Percentiles rank a stretch among this genome's conserved stretches.
These are phyloP conservation scores for Xanthoconium separans DNA, from an alignment of 1,284 basidiomycete species.

Conservation along the genomic window DNA sequence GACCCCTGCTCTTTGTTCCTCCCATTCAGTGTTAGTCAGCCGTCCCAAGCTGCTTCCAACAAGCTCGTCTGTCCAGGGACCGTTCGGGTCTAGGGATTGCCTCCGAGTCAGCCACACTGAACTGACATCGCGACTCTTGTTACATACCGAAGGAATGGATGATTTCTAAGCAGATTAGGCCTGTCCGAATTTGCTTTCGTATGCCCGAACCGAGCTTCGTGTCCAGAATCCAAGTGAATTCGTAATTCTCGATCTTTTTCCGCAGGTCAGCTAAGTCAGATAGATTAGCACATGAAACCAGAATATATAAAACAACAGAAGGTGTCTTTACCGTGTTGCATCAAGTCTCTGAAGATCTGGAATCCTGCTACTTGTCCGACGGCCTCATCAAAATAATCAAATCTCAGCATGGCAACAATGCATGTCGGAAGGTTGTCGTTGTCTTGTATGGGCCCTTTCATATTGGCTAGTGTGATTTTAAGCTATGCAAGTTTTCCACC, in stretches of 20 bases:
- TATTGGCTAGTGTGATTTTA: constrained; percentile 13
- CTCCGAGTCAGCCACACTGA: not conserved
- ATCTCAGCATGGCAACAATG: constrained; percentile 22
- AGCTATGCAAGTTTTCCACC: not conserved
- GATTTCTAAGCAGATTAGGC: constrained; percentile 26
- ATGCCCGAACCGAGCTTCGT: constrained; percentile 15
- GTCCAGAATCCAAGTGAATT: constrained; percentile 17
- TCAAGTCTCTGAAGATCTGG: constrained; percentile 26
- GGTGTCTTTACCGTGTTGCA: constrained; percentile 16
- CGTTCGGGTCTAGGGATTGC: constrained; percentile 4
- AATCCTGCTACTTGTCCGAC: constrained; percentile 28
- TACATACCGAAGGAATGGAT: constrained; percentile 18
- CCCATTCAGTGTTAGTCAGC: constrained; percentile 11
- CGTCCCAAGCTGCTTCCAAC: constrained; percentile 12
- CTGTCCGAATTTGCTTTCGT: constrained; percentile 19
- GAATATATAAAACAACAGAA: too few species aligned
- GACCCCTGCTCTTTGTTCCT: constrained; percentile 24
- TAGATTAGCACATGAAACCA: not conserved
- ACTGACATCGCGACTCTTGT: not conserved
- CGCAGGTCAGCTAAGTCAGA: constrained; percentile 18
- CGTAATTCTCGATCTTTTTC: constrained; percentile 9
- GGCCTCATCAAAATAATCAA: constrained; percentile 29
- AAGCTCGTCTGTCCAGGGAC: constrained; percentile 12
- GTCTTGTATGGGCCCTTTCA: constrained; percentile 9
- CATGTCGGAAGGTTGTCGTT: constrained; percentile 11